Evolutionary conservation across 1,284 basidiomycete species (phyloP), one percentile per base, ranked within the genome.

Genomic region (Tetrapyrgos nigripes): DNA sequence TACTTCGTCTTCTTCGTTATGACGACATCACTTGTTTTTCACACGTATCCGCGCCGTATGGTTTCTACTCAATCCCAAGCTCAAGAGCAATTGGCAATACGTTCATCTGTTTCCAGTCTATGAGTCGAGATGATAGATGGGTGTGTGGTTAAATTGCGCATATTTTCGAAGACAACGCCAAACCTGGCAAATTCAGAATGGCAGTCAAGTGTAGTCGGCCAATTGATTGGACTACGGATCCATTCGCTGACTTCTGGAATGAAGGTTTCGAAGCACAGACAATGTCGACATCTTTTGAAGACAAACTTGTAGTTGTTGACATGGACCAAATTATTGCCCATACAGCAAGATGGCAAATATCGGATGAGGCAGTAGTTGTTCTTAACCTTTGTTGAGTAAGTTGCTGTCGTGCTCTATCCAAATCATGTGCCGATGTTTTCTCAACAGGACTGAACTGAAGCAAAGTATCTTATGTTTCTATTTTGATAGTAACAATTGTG

Each of bases 61-160:
- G 54, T 3, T 51, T 37, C 33, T 56, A 50, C 24, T 27, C 27
- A 10, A 43, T 50, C 19, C 47, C 54, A 4, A 50, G 35, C 23
- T 19, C 47, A 19, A 46, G 3, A 35, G 31, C 26, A 9, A 31
- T 35, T 5, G 46, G 46, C 14, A 56, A 56, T 24, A 50, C 33
- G 14, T 56, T 37, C 27, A 24, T 56, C 9, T 50, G 35, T 23
- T 56, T 50, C 35, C 28, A 19, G 10, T n/a, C 56, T 3, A 19
- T 21, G 4, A 1, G 14, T 23, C 23, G 44, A 40, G 23, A 26
- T 10, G 47, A 19, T 8, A n/a, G 29, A 28, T 56, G 54, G 54
- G 46, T 56, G 4, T 46, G 33, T n/a, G 54, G 47, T 24, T 47
- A 46, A 29, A 56, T 56, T 27, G 46, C 49, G 6, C 48, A 56